Evolutionary conservation across 805 yeast genomes (phyloP), one percentile per base, ranked within the genome.

Genomic region (Sungouiozyma ichnusensis): DNA sequence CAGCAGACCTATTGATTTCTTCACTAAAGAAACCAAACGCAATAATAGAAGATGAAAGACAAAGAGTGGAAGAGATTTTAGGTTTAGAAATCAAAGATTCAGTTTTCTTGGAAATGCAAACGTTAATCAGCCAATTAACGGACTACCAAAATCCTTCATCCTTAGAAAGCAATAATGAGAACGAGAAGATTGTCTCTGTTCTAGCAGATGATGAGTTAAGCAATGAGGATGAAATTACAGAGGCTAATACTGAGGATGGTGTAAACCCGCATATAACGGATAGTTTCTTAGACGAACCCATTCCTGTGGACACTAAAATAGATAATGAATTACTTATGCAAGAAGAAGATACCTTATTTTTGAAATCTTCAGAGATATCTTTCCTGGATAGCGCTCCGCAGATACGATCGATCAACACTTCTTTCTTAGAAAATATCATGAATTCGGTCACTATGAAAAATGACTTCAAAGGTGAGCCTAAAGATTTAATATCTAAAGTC

Each of bases 361-460:
- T 14, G 35, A 33, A 17, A 17, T 45, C 11, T 24, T 40, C 15
- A 16, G 15, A 14, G 27, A 17, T 6, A 13, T 20, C 2, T 36
- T 24, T 11, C 11, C 11, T 24, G 29, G 9, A 24, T 11, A 24
- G 11, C 11, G 11, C 11, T 24, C 63, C 42, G 79, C 76, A 36
- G 63, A 74, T 44, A 65, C 72, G 35, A 72, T 66, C 0, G 55
- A 81, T 14, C 69, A 76, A 3, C 67, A 69, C 35, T 46, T 59
- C 7, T 53, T 83, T 18, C 60, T 74, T 9, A 63, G 65, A 20
- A 80, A 84, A 51, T 54, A 80, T 37, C 63, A 65, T 47, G 56
- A 66, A 33, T 59, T 83, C 4, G 71, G 71, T 24, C 9, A 11
- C 6, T 24, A 24, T 7, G 29, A 6, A 24, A 7, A 11, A 6